These are phyloP conservation scores for Paracorniculantispora psalliotae DNA, from an alignment of 2,329 filamentous ascomycete genomes.

Conservation along the genomic window DNA sequence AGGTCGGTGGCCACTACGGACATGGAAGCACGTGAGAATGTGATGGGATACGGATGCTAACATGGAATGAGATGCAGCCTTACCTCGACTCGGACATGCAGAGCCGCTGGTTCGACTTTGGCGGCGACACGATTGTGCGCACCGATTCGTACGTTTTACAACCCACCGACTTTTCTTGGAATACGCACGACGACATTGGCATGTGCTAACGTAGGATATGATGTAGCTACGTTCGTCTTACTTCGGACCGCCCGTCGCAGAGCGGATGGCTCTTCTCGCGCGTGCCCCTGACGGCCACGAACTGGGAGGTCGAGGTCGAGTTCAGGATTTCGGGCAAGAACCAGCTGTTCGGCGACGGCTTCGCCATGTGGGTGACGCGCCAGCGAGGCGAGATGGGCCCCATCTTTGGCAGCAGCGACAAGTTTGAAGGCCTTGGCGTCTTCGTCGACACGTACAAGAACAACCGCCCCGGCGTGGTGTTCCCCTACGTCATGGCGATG, in stretches of 20 bases:
- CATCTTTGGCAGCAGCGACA: conserved; percentile 84
- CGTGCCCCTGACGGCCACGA: conserved; percentile 91
- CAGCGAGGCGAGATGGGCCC: conserved; percentile 74
- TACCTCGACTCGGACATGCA: conserved; percentile 98
- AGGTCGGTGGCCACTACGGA: conserved; percentile 52
- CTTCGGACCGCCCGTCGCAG: conserved; percentile 85
- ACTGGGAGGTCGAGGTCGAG: conserved; percentile 97
- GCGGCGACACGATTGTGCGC: conserved; percentile 83
- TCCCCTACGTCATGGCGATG: conserved; percentile 99
- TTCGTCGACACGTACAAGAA: conserved; percentile 99
- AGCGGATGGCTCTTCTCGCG: conserved; percentile 91
- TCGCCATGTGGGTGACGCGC: conserved; percentile 97
- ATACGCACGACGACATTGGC: neutral
- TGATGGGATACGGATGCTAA: conserved; percentile 16
- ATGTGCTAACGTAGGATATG: neutral
- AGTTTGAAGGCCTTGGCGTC: conserved; percentile 88
- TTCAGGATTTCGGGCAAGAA: conserved; percentile 90
- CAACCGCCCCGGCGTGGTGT: conserved; percentile 89
- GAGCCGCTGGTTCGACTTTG: conserved; percentile 98
- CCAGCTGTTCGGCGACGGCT: conserved; percentile 89
- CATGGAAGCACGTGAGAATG: conserved; percentile 16
- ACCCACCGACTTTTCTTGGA: neutral
- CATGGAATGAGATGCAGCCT: conserved; percentile 52
- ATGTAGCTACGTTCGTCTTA: conserved; percentile 81
- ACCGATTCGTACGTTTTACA: conserved; percentile 56